A percentile compares a stretch with the other conserved stretches of the same genome.
phyloP scores from a whole-genome alignment of 768 basidiomycete species.

The Termitomyces sp. region DNA sequence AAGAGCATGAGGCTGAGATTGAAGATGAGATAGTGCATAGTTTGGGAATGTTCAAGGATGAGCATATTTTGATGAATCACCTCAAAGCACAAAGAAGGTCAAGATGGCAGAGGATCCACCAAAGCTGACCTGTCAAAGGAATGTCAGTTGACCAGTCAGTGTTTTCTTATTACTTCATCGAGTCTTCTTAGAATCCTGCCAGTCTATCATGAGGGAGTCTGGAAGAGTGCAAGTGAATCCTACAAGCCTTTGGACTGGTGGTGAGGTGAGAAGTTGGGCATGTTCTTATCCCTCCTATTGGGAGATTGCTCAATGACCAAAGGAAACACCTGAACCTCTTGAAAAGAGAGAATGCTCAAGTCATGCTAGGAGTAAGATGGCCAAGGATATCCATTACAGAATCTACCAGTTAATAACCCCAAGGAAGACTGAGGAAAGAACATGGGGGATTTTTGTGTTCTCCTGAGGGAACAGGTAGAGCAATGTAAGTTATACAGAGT shows the following conservation, averaged over 20 bases:
- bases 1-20: constrained; percentile 39
- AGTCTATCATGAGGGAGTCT: constrained; percentile 51
- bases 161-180: neutral
- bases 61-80: constrained; percentile 25
- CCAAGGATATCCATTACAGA: constrained; percentile 34
- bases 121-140: constrained; percentile 19
- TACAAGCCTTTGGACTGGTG: constrained; percentile 84
- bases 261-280: constrained; percentile 75
- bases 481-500: constrained; percentile 57
- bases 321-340: constrained; percentile 33
- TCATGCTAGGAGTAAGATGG: constrained; percentile 51
- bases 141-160: constrained; percentile 33
- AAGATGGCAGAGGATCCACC: constrained; percentile 24
- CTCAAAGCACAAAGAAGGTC: constrained; percentile 33
- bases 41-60: constrained; percentile 31
- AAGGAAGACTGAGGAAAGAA: constrained; percentile 87
- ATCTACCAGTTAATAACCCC: constrained; percentile 36
- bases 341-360: constrained; percentile 34
- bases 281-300: constrained; percentile 55
- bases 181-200: neutral
- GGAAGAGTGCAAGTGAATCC: constrained; percentile 67
- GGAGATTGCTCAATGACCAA: constrained; percentile 52
- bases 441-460: constrained; percentile 62
- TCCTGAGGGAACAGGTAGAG: constrained; percentile 59
- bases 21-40: constrained; percentile 44